A percentile compares a stretch with the other conserved stretches of the same genome.
Evolutionary conservation across 371 early-diverging fungal genomes (phyloP).

Genomic region (Mucor velutinosus): DNA sequence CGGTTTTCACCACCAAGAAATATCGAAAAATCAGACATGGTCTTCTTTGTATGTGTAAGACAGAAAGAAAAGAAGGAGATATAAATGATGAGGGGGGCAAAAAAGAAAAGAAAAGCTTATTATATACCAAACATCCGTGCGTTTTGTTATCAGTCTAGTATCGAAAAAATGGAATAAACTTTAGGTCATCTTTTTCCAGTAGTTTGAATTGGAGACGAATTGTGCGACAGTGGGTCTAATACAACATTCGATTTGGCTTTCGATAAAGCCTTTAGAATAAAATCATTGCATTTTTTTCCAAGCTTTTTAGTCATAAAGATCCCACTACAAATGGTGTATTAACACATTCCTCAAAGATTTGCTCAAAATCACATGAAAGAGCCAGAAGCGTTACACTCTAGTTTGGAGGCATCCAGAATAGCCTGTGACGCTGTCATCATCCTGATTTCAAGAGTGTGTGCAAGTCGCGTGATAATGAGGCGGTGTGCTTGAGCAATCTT

Average conservation of each 20-base stretch:
- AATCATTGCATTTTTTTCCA: background rate
- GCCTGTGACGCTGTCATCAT: background rate
- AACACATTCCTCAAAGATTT: background rate
- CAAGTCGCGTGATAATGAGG: background rate
- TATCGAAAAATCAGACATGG: constrained; percentile 2
- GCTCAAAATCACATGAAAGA: background rate
- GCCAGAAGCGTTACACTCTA: background rate
- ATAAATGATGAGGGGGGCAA: no score
- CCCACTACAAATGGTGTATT: background rate
- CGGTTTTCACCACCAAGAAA: constrained; percentile 15
- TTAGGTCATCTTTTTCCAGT: background rate
- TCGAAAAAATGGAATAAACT: background rate
- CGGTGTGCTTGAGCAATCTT: background rate
- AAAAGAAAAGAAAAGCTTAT: background rate
- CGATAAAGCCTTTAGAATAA: background rate
- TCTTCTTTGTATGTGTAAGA: background rate
- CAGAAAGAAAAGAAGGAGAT: background rate
- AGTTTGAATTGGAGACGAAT: background rate
- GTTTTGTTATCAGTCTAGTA: background rate
- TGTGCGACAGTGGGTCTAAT: background rate
- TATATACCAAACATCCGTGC: constrained; percentile 10
- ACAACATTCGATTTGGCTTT: background rate
- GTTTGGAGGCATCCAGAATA: background rate
- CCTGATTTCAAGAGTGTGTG: background rate
- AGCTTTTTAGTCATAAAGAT: background rate